Conservation (phyloP, 257 asterid genomes). For the Gentiana macrophylla region DNA sequence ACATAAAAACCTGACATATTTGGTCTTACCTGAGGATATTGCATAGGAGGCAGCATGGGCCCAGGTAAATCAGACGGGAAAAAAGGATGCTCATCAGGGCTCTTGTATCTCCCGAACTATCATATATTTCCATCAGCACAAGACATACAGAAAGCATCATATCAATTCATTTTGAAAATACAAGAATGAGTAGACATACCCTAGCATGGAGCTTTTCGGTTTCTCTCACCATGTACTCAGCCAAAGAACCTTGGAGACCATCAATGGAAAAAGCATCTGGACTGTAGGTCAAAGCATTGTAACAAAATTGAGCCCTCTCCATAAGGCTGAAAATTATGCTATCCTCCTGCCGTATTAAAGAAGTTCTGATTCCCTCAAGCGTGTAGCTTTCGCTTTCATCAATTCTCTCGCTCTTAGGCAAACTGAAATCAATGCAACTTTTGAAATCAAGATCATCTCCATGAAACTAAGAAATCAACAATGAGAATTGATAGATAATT, state of each 20-base stretch:
- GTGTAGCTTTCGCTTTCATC: slow-evolving; percentile 75
- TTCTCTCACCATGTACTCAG: slow-evolving; percentile 76
- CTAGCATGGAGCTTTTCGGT: slow-evolving; percentile 89
- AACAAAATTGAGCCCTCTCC: slow-evolving; percentile 88
- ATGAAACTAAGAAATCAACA: neutral
- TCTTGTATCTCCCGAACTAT: slow-evolving; percentile 80
- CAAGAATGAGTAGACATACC: slow-evolving; percentile 27
- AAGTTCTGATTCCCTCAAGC: slow-evolving; percentile 77
- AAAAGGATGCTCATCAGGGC: slow-evolving; percentile 96
- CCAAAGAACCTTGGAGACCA: slow-evolving; percentile 71
- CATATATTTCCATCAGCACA: slow-evolving; percentile 1
- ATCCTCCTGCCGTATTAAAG: slow-evolving; percentile 84
- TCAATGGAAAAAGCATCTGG: slow-evolving; percentile 54
- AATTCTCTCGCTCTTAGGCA: slow-evolving; percentile 39
- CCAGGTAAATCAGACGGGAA: slow-evolving; percentile 56
- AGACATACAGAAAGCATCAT: neutral
- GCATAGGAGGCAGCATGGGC: slow-evolving; percentile 70
- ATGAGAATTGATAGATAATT: neutral
- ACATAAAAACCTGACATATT: too few species aligned
- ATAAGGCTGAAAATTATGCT: slow-evolving; percentile 80
- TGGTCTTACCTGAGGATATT: slow-evolving; percentile 62
- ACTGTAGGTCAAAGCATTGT: slow-evolving; percentile 57
- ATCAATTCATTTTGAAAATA: neutral
- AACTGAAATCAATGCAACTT: slow-evolving; percentile 27
- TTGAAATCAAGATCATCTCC: neutral